These are phyloP conservation scores for Solidago caesia DNA, from an alignment of 129 eudicot genomes.

Conservation along the genomic window DNA sequence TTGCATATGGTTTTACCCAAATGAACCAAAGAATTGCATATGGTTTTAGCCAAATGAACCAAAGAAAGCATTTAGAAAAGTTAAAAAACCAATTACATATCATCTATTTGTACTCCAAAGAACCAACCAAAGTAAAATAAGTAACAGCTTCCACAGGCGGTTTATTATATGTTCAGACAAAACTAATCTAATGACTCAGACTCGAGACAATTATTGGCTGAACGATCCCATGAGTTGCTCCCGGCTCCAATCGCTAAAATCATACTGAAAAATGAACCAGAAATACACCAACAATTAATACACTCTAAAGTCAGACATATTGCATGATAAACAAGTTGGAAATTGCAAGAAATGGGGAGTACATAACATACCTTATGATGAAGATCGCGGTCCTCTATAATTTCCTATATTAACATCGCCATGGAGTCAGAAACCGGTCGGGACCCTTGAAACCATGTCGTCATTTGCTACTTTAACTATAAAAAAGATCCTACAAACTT, in stretches of 20 bases:
- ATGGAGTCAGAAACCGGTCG: constrained; percentile 3
- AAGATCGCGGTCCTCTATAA: constrained; percentile 1
- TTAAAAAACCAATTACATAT: background rate
- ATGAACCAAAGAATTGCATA: too few relatives aligned
- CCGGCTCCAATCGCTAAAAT: constrained; percentile 13
- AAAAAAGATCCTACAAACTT: constrained; percentile 20
- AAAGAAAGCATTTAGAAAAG: too few relatives aligned
- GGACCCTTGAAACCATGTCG: constrained; percentile 6
- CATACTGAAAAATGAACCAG: constrained; percentile 12
- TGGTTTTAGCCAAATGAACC: too few relatives aligned
- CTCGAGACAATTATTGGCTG: constrained; percentile 1
- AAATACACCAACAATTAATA: background rate
- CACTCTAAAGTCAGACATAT: constrained; percentile 1
- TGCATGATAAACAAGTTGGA: background rate
- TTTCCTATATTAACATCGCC: constrained; percentile 21
- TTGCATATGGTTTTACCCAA: too few relatives aligned
- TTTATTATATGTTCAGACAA: constrained; percentile 7
- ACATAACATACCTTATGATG: constrained; percentile 20
- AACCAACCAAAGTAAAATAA: background rate
- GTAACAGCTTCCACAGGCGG: background rate
- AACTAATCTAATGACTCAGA: constrained; percentile 14
- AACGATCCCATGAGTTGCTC: constrained; percentile 8
- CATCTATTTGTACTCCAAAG: background rate
- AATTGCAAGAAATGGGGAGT: background rate
- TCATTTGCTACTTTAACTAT: constrained; percentile 12